These are phyloP conservation scores for Hibiscus mutabilis DNA, from an alignment of 345 rosid genomes.

Conservation along the genomic window DNA sequence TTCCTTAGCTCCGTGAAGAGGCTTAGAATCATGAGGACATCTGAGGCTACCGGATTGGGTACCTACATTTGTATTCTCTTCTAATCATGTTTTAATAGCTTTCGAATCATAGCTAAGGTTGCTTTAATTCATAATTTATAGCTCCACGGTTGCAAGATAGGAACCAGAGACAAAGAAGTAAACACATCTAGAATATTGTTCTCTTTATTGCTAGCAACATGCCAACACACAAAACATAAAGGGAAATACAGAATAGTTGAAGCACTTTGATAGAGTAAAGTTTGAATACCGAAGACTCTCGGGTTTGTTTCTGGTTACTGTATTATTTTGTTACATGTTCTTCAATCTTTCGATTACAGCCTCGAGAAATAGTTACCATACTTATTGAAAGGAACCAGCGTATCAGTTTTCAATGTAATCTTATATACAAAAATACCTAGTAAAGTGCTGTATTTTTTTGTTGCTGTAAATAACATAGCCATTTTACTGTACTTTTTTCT, in stretches of 20 bases:
- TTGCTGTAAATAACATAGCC: constrained; percentile 23
- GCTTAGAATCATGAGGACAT: constrained; percentile 79
- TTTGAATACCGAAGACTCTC: constrained; percentile 12
- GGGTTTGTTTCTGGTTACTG: constrained; percentile 20
- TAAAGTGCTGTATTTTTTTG: constrained; percentile 4
- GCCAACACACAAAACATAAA: constrained; percentile 8
- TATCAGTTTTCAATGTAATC: constrained; percentile 16
- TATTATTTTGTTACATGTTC: constrained; percentile 12
- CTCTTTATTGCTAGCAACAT: neutral
- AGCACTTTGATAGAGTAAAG: constrained; percentile 20
- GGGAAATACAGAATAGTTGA: constrained; percentile 14
- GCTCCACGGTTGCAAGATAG: constrained; percentile 32
- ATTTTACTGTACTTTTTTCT: neutral
- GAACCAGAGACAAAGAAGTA: constrained; percentile 24
- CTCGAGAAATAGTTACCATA: constrained; percentile 5
- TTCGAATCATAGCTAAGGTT: constrained; percentile 11
- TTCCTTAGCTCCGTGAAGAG: constrained; percentile 68
- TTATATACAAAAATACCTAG: constrained; percentile 10
- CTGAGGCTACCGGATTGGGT: constrained; percentile 78
- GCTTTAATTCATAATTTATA: constrained; percentile 16
- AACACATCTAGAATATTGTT: constrained; percentile 15
- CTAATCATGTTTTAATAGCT: neutral
- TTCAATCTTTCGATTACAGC: constrained; percentile 23
- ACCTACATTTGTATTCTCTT: constrained; percentile 19
- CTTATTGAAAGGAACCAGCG: constrained; percentile 17